Base-by-base conservation (phyloP, 169 alveolate species). In the Cryptosporidium viatorum region DNA sequence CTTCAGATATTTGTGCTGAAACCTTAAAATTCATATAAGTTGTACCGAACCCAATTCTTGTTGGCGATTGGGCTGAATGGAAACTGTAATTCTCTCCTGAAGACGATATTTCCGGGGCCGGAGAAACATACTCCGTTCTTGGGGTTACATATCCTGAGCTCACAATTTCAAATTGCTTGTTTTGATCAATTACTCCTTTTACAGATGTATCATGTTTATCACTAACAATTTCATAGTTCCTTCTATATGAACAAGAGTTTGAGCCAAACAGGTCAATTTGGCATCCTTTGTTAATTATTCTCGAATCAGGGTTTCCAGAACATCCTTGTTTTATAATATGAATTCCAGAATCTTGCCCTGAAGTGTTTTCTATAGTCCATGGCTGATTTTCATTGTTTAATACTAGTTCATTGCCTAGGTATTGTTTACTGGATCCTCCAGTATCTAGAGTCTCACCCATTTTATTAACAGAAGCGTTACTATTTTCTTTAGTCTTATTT, bases 81-180 rank as follows among this genome's bases (percentile, higher is more conserved):
- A 65, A 65, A 33, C 71, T 16, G 18, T 65, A 65, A 33, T 65
- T 65, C 31, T 35, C 71, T 14, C 71, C 71, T 0, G 71, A 65
- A 65, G 71, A 65, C 21, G 71, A 37, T 12, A 65, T 33, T 10
- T 71, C 85, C 0, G 48, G 51, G 14, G 85, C 4, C 9, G 70
- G 62, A 31, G 85, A 71, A 31, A 71, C 62, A 10, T 43, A 48
- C 51, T 71, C 85, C 21, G 85, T 71, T 50, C 85, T 71, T 35
- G 85, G 85, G 26, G 85, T 71, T 23, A 71, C 62, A 29, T 33
- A 52, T 31, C 69, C 70, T 52, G 55, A 51, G 33, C 26, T 65
- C 7, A 65, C 29, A 2, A 65, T 35, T 26, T 65, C 71, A n/a
- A 37, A 37, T 14, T 65, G 71, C 71, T 65, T 65, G 9, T 14